Evolutionary conservation across 208 protist species (phyloP).

Genomic region (Acanthamoeba royreba): DNA sequence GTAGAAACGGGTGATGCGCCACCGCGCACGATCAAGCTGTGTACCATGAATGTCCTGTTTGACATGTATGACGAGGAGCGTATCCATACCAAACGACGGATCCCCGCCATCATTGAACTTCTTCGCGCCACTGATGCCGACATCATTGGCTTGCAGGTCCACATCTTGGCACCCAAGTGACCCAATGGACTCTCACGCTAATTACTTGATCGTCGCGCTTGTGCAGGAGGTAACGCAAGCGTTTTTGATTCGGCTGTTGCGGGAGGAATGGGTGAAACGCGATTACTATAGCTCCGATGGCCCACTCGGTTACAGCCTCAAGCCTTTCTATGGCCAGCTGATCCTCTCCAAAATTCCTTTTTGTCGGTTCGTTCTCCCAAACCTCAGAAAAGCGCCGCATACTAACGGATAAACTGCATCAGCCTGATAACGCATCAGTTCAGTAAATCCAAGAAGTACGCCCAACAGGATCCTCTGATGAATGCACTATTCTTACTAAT

Average conservation of each 20-base stretch:
- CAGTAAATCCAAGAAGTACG: background rate
- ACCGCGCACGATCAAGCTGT: background rate
- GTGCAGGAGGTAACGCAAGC: background rate
- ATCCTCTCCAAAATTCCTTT: background rate
- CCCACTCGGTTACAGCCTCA: background rate
- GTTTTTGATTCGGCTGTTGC: background rate
- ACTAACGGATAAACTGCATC: background rate
- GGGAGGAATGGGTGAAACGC: background rate
- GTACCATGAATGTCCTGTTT: background rate
- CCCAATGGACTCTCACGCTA: no score
- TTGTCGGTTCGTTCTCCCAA: background rate
- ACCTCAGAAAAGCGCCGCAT: no score
- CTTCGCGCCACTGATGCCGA: background rate
- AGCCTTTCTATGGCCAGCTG: background rate
- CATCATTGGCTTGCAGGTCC: background rate
- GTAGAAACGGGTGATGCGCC: no score
- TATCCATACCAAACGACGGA: background rate
- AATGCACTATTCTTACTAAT: background rate
- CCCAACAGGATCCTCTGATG: background rate
- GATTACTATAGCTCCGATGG: background rate
- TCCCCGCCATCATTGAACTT: background rate
- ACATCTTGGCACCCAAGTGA: no score
- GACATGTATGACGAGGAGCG: background rate
- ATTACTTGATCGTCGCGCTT: background rate
- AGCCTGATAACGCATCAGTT: background rate